Conservation (phyloP, 257 asterid species). For the Ehretia macrophylla region DNA sequence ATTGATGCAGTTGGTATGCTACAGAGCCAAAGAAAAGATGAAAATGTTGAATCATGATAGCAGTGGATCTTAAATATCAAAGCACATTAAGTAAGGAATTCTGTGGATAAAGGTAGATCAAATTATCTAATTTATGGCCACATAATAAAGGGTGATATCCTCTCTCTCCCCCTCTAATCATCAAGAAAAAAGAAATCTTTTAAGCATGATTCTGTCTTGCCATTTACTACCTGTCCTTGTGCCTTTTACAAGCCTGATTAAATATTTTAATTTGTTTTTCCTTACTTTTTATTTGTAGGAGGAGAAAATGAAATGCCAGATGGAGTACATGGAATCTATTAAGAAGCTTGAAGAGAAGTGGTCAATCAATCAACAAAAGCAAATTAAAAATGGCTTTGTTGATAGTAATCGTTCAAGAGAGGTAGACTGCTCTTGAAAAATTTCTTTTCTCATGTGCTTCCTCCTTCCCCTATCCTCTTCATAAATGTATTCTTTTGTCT, state of each 20-base stretch:
- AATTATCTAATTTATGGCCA: too few species aligned
- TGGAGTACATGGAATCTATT: slow-evolving; percentile 97
- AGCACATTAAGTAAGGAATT: too few species aligned
- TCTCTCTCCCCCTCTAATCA: too few species aligned
- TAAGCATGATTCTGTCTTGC: too few species aligned
- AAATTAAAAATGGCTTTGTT: slow-evolving; percentile 36
- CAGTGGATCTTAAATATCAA: too few species aligned
- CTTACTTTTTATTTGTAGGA: slow-evolving; percentile 56
- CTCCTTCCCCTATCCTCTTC: slow-evolving; percentile 3
- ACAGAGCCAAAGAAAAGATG: too few species aligned
- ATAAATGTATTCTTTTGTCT: neutral
- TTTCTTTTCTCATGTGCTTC: slow-evolving; percentile 13
- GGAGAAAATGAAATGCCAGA: slow-evolving; percentile 93
- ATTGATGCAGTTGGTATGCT: too few species aligned
- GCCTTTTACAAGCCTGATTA: neutral
- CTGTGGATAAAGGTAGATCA: too few species aligned
- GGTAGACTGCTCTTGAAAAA: slow-evolving; percentile 40
- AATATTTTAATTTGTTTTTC: neutral
- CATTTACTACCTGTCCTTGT: too few species aligned
- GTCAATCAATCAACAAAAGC: slow-evolving; percentile 74
- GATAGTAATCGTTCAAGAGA: slow-evolving; percentile 28
- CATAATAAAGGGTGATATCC: too few species aligned
- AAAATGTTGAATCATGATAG: too few species aligned
- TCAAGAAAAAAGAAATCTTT: too few species aligned
- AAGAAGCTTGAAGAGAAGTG: slow-evolving; percentile 97